Evolutionary conservation across 345 rosid genomes (phyloP), one percentile per base, ranked within the genome.

Genomic region (Brassica nigra): DNA sequence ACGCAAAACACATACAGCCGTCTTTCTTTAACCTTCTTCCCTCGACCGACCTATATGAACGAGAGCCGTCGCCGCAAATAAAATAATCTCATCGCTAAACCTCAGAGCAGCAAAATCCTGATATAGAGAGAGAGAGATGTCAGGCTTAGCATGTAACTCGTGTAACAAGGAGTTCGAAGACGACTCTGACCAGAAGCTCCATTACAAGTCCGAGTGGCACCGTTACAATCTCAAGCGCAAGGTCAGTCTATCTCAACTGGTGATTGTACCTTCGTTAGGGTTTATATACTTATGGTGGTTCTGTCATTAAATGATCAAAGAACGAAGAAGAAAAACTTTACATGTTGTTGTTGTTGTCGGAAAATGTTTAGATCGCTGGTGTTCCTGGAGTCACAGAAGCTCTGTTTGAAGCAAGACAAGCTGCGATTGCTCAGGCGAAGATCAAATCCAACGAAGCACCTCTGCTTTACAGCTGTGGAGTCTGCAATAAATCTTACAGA

Each of bases 201-300:
- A 92, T 78, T 91, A 89, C 93, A 95, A 87, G 78, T 92, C 99
- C 72, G 99, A 95, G 61, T 95, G 99, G 99, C 98, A 95, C 85
- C 96, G 99, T 76, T 95, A 95, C 89, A 92, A 91, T 83, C 93
- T 92, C 85, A 95, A 95, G 79, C 99, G 98, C 88, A 92, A 95
- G 97, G 99, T 93, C 1, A 42, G 59, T 69, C 9, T 34, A 2
- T 28, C 66, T 74, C 59, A 61, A 42, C 39, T 63, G 44, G 52
- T 36, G 3, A 4, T 52, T 36, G 8, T 27, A 11, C 20, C 15
- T 23, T 73, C 16, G 27, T 62, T 16, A 62, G 49, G 2, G 8
- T 31, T 42, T 34, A 5, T 68, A 11, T 37, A 5, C 20, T n/a
- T 15, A 52, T 15, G 20, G 23, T 15, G 20, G 23, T 54, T 54